Percentiles rank a stretch among this genome's conserved stretches.
Evolutionary conservation across 208 protist genomes (phyloP).

Genomic region (Trypanosoma mega): DNA sequence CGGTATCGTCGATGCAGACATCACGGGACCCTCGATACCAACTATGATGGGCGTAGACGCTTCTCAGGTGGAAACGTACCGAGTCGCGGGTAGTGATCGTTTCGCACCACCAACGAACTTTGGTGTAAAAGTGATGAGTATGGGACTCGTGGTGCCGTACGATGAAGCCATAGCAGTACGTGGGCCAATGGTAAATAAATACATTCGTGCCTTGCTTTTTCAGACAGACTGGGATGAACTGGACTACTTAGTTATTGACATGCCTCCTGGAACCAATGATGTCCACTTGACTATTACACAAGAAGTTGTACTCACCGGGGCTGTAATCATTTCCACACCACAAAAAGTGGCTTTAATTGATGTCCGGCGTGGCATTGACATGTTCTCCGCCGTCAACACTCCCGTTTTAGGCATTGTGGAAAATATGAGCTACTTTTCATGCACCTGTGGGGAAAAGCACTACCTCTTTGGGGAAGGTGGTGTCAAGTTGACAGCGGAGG

Average conservation of each 20-base stretch:
- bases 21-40: slow-evolving; percentile 90
- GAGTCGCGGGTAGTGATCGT: slow-evolving; percentile 75
- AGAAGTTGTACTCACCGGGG: slow-evolving; percentile 86
- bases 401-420: slow-evolving; percentile 96
- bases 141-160: slow-evolving; percentile 87
- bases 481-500: slow-evolving; percentile 78
- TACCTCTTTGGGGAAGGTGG: slow-evolving; percentile 94
- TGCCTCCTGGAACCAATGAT: slow-evolving; percentile 93
- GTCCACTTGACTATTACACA: slow-evolving; percentile 92
- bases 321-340: slow-evolving; percentile 96
- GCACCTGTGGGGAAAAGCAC: slow-evolving; percentile 85
- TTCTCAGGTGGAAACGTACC: slow-evolving; percentile 85
- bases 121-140: slow-evolving; percentile 91
- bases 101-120: slow-evolving; percentile 89
- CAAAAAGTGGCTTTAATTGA: slow-evolving; percentile 94
- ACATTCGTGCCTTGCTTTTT: slow-evolving; percentile 87
- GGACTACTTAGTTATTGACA: slow-evolving; percentile 92
- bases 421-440: slow-evolving; percentile 98
- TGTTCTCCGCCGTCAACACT: slow-evolving; percentile 96
- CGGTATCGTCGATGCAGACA: slow-evolving; percentile 91
- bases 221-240: slow-evolving; percentile 92
- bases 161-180: slow-evolving; percentile 91
- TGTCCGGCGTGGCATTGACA: slow-evolving; percentile 89
- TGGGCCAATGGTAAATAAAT: slow-evolving; percentile 91
- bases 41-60: slow-evolving; percentile 83